phyloP scores from a whole-genome alignment of 768 basidiomycete species.

The Lentinula aciculospora region DNA sequence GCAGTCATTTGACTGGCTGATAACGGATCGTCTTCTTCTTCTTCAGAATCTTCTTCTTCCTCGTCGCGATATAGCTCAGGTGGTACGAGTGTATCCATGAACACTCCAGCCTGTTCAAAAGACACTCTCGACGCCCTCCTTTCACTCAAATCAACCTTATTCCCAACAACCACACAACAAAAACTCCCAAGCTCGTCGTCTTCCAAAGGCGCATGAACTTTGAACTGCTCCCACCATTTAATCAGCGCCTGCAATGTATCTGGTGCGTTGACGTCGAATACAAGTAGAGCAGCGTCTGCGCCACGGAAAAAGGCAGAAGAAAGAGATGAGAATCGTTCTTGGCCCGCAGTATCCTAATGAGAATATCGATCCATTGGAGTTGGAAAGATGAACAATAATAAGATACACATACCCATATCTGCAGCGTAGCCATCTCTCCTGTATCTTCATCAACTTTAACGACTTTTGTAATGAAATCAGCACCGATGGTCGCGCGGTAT shows the following conservation, averaged over 20 bases:
- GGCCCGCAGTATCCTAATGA: conserved; percentile 74
- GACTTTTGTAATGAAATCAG: conserved; percentile 81
- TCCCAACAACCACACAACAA: conserved; percentile 74
- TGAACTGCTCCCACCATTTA: conserved; percentile 81
- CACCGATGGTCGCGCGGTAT: conserved; percentile 83
- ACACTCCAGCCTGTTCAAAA: conserved; percentile 40
- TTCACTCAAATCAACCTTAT: conserved; percentile 60
- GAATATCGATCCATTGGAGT: background rate
- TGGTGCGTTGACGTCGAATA: conserved; percentile 74
- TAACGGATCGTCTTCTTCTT: conserved; percentile 15
- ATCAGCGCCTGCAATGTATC: conserved; percentile 51
- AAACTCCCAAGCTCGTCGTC: conserved; percentile 60
- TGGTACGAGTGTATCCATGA: conserved; percentile 57
- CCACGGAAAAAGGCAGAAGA: conserved; percentile 83
- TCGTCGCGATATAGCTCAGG: conserved; percentile 4
- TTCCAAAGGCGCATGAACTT: conserved; percentile 54
- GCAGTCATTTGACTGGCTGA: conserved; percentile 16
- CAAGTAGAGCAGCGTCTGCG: conserved; percentile 74
- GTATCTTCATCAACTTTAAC: conserved; percentile 53
- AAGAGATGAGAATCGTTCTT: conserved; percentile 81
- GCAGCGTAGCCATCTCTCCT: conserved; percentile 56
- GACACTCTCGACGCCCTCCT: conserved; percentile 18
- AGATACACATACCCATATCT: conserved; percentile 53
- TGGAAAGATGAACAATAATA: background rate
- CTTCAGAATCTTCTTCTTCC: conserved; percentile 2